Base-by-base conservation (phyloP, 129 eudicot genomes). In the Chrysanthemum lavandulifolium region DNA sequence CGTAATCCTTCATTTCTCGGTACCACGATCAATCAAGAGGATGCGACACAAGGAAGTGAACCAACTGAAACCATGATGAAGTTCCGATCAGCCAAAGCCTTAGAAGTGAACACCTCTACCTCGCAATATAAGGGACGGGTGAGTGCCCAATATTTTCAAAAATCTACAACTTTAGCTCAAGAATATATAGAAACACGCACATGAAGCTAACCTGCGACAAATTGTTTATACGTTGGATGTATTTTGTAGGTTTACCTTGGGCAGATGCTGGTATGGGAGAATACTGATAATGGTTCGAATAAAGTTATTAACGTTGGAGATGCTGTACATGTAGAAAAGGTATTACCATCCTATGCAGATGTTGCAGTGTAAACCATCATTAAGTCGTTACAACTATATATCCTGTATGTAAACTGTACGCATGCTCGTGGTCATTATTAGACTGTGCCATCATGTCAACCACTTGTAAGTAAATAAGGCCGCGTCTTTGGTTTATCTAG, bases 221-320 rank as follows among this genome's bases (percentile, higher is more conserved):
- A 19, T 19, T 19, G 21, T 19, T 19, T 19, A 19, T 19, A 0
- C 0, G 21, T 51, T 10, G 21, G n/a, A 70, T 71, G 52, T 10
- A 23, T 25, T 78, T 78, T 78, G 68, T 56, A 78, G 82, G 77
- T 72, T 53, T 78, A 78, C 77, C 54, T 78, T 11, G 82, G 82
- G 68, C 82, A 78, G 31, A 78, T 78, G 82, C 16, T 78, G 54
- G 82, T 78, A 47, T 71, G 77, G 3, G 72, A 54, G 52, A 67
- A 55, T 63, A 49, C 15, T 8, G 60, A 27, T 47, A 64, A 18
- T 6, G 19, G 14, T 60, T 63, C 36, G 63, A 52, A 67, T 43
- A 78, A 78, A 68, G 43, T 72, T 71, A 73, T 78, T 23, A 64
- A 55, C 18, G 77, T 78, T 78, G 82, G 77, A 71, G 82, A 78